Base-by-base conservation (phyloP, 2,329 filamentous ascomycete genomes). In the Helminthosporium solani region DNA sequence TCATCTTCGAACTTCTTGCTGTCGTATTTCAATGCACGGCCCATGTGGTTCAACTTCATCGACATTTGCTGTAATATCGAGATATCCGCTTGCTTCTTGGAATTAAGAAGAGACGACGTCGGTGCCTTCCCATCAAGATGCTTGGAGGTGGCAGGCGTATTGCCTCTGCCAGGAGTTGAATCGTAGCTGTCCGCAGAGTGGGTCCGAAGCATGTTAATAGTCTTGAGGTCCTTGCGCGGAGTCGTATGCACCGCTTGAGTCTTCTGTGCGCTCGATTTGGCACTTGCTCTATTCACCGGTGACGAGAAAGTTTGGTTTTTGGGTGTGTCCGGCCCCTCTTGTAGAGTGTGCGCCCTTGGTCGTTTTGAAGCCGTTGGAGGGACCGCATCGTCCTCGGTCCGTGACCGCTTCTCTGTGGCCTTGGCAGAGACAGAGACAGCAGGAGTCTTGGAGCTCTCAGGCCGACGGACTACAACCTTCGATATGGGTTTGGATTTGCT, bases 1-100 rank as follows among this genome's bases (percentile, higher is more conserved):
- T 61, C 57, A 1, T 36, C 53, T 33, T 66, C 57, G 41, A 73
- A 64, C 42, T 68, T 70, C 33, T 70, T 64, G 2, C 69, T 67
- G 39, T 73, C 68, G 42, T 76, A 73, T 58, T 78, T 78, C n/a
- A 77, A 60, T 1, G 71, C 65, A 7, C 72, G 70, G 8, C 74
- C 75, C 42, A 74, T 64, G 3, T 57, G 61, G 30, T 74, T 72
- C 34, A 73, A 56, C 25, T 71, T 71, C 40, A 62, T 63, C 12
- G 71, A 73, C 16, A 69, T 65, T 1, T 66, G 58, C 7, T 67
- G 66, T 50, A 74, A 70, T 1, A 68, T 53, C 12, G 67, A 55
- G 3, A 70, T 66, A 8, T 68, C 65, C 2, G 63, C 56, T 37
- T 60, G 61, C 39, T 65, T 66, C 44, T 60, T 65, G 18, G 47